Percentiles rank a stretch among this genome's conserved stretches.
phyloP scores from a whole-genome alignment of 1,284 basidiomycete species.

The Apiotrichum domesticum region DNA sequence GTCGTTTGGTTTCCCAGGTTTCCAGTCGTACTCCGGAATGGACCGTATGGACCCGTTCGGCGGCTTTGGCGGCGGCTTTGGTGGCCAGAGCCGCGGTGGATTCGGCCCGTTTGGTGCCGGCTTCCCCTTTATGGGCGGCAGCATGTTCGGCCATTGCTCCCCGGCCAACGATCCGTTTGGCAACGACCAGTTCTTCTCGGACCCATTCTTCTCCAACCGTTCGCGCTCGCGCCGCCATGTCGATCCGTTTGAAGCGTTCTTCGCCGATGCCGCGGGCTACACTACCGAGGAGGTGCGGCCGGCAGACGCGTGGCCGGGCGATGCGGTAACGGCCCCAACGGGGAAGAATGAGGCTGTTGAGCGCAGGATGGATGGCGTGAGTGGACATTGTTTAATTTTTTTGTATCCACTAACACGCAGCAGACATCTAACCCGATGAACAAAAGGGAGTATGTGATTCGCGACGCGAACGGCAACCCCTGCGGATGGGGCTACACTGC shows the following conservation, averaged over 20 bases:
- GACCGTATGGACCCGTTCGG: not conserved
- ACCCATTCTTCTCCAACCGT: not conserved
- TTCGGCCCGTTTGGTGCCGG: not conserved
- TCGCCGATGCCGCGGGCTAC: not conserved
- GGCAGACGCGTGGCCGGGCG: too few relatives aligned
- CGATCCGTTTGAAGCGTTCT: not conserved
- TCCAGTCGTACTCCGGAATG: not conserved
- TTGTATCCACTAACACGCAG: not conserved
- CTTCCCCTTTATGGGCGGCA: not conserved
- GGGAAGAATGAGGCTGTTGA: too few relatives aligned
- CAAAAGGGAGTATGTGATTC: not conserved
- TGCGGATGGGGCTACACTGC: constrained; percentile 1
- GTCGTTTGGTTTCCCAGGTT: not conserved
- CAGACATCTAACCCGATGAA: not conserved
- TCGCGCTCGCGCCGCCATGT: too few relatives aligned
- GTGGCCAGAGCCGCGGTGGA: not conserved
- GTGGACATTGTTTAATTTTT: not conserved
- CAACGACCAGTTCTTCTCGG: not conserved
- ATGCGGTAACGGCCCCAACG: too few relatives aligned
- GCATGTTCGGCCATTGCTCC: not conserved
- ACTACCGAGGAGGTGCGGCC: too few relatives aligned
- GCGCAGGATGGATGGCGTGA: not conserved
- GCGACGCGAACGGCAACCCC: not conserved
- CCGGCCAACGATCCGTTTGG: too few relatives aligned
- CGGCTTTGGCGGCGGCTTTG: not conserved